phyloP scores from a whole-genome alignment of 2,329 filamentous ascomycete genomes.

The Fusarium domesticum region DNA sequence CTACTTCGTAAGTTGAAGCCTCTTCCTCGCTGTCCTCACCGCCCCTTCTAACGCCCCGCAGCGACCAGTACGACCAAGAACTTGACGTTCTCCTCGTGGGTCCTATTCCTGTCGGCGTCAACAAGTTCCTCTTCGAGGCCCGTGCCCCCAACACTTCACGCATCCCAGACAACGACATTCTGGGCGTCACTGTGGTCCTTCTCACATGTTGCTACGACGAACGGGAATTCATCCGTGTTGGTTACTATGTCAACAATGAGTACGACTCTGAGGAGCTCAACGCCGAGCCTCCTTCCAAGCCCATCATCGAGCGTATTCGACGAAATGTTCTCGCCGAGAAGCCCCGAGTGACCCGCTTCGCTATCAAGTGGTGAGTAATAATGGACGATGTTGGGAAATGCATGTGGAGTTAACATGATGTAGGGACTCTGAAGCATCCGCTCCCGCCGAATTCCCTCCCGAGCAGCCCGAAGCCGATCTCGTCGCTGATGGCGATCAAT shows the following conservation, averaged over 20 bases:
- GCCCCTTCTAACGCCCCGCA: constrained; percentile 38
- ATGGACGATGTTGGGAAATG: background rate
- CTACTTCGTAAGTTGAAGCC: constrained; percentile 73
- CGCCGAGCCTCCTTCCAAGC: constrained; percentile 86
- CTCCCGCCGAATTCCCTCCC: constrained; percentile 91
- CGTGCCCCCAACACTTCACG: constrained; percentile 85
- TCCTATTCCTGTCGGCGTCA: constrained; percentile 94
- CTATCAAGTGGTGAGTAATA: constrained; percentile 81
- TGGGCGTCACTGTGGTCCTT: constrained; percentile 95
- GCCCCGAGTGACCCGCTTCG: constrained; percentile 93
- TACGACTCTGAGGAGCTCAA: constrained; percentile 90
- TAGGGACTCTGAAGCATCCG: constrained; percentile 97
- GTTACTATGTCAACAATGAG: constrained; percentile 99
- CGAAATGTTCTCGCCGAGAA: constrained; percentile 96
- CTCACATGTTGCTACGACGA: constrained; percentile 95
- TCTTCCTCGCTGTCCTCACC: constrained; percentile 12
- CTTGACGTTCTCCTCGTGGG: constrained; percentile 95
- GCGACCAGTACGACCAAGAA: constrained; percentile 96
- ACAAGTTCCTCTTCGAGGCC: constrained; percentile 98
- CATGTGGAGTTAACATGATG: constrained; percentile 1
- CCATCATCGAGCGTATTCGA: constrained; percentile 84
- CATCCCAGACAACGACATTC: constrained; percentile 91
- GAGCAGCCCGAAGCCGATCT: constrained; percentile 96
- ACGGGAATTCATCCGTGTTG: constrained; percentile 94
- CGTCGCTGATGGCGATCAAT: constrained; percentile 79